Base-by-base conservation (phyloP, 2,329 filamentous ascomycete species). In the Botrytis medusae region DNA sequence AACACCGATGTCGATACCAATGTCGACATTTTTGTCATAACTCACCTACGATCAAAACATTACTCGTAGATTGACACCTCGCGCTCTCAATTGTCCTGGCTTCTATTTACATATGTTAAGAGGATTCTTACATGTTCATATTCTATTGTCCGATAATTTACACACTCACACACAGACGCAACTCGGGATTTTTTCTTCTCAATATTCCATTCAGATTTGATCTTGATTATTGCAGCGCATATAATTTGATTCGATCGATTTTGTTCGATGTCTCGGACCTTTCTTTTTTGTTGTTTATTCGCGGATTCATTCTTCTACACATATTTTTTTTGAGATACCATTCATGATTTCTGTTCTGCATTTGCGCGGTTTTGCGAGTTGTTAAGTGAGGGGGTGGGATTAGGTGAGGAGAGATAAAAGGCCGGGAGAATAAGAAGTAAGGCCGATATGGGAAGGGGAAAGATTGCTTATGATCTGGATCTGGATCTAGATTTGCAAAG, bases 281-380 rank as follows among this genome's bases (percentile, higher is more conserved):
- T 71, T 46, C 48, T 29, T 46, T 62, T 51, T 62, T 34, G 29
- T 34, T 29, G 6, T 34, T 48, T 32, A 16, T 63, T 71, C 34
- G 32, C 29, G 25, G 12, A 14, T 71, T 62, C 22, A 34, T 44
- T 62, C n/a, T 54, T 54, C n/a, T 29, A 54, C 20, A n/a, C 14
- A 22, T n/a, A n/a, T 67, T 65, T 48, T 57, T 71, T 71, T 71
- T 71, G 69, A 71, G 69, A 71, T 71, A 71, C 69, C 69, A 71
- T 71, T 71, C 69, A 71, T 63, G 69, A 71, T 71, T 63, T 63
- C 44, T 48, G 32, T 46, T 71, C 14, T 71, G 57, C n/a, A 42
- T 63, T 61, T 42, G 34, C 18, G 12, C 40, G 32, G 40, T 54
- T 20, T 34, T 37, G 34, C 29, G 20, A 61, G 44, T 61, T 69